Percentiles rank a stretch among this genome's conserved stretches.
phyloP scores from a whole-genome alignment of 805 yeast species.

The Barnettozyma californica region DNA sequence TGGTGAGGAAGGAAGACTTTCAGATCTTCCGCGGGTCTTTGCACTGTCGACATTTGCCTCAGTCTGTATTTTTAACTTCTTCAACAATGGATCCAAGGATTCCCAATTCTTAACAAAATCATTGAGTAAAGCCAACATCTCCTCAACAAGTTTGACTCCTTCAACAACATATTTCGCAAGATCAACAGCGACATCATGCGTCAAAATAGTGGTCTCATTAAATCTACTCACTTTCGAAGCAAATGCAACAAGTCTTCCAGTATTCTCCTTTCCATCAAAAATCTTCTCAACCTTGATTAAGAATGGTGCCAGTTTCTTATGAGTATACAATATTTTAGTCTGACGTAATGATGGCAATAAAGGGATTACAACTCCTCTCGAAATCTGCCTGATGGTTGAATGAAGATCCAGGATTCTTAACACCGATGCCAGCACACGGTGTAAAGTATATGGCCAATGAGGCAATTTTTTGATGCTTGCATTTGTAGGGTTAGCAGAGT shows the following conservation, averaged over 20 bases:
- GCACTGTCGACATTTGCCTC: conserved; percentile 13
- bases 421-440: conserved; percentile 37
- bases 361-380: conserved; percentile 39
- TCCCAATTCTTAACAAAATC: conserved; percentile 21
- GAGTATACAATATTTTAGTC: conserved; percentile 30
- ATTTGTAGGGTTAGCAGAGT: conserved; percentile 19
- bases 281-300: neutral
- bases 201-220: neutral
- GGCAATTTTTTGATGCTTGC: conserved; percentile 28
- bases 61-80: conserved; percentile 14
- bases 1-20: conserved; percentile 9
- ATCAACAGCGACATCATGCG: conserved; percentile 23
- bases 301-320: conserved; percentile 22
- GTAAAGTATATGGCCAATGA: conserved; percentile 37
- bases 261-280: neutral
- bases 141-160: conserved; percentile 8
- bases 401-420: conserved; percentile 39
- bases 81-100: conserved; percentile 4
- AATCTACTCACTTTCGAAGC: neutral
- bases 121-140: conserved; percentile 4
- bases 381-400: conserved; percentile 32
- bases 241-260: conserved; percentile 3
- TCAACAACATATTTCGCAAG: conserved; percentile 16
- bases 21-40: conserved; percentile 14
- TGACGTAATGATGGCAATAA: conserved; percentile 35